These are phyloP conservation scores for Phytophthora nicotianae DNA, from an alignment of 352 stramenopile species.

Conservation along the genomic window DNA sequence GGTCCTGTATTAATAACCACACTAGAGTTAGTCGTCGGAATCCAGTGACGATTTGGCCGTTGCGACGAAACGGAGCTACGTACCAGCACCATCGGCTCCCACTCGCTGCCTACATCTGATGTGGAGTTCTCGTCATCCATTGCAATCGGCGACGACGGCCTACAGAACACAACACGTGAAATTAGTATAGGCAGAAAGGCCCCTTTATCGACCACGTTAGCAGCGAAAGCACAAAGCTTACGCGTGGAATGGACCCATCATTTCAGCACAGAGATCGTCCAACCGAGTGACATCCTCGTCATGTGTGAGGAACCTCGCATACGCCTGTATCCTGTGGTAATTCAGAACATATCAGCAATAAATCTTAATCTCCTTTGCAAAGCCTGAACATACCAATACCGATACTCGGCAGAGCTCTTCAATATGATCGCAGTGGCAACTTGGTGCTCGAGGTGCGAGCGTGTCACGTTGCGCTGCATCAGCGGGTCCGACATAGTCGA, in stretches of 20 bases:
- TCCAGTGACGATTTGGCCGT: conserved; percentile 8
- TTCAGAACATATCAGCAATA: conserved; percentile 1
- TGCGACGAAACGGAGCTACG: conserved; percentile 19
- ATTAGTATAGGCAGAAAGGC: conserved; percentile 3
- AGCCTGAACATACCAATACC: conserved; percentile 70
- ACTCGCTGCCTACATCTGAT: conserved; percentile 23
- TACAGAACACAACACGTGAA: conserved; percentile 7
- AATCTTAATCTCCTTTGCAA: not conserved
- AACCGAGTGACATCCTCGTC: conserved; percentile 81
- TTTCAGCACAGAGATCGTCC: conserved; percentile 77
- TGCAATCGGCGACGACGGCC: conserved; percentile 20
- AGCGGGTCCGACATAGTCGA: conserved; percentile 71
- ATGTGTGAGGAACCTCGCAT: conserved; percentile 78
- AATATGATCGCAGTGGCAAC: conserved; percentile 63
- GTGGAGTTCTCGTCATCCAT: not conserved
- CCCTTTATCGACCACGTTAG: not conserved
- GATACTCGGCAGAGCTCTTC: conserved; percentile 79
- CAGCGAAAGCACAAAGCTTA: no score
- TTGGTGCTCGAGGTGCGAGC: conserved; percentile 86
- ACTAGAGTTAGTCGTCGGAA: conserved; percentile 16
- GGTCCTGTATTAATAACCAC: conserved; percentile 42
- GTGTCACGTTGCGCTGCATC: conserved; percentile 82
- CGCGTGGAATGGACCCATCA: conserved; percentile 80
- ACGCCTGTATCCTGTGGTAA: conserved; percentile 70
- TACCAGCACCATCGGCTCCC: conserved; percentile 56